Evolutionary conservation across 2,329 filamentous ascomycete species (phyloP).

Genomic region (Botrytis medusae): DNA sequence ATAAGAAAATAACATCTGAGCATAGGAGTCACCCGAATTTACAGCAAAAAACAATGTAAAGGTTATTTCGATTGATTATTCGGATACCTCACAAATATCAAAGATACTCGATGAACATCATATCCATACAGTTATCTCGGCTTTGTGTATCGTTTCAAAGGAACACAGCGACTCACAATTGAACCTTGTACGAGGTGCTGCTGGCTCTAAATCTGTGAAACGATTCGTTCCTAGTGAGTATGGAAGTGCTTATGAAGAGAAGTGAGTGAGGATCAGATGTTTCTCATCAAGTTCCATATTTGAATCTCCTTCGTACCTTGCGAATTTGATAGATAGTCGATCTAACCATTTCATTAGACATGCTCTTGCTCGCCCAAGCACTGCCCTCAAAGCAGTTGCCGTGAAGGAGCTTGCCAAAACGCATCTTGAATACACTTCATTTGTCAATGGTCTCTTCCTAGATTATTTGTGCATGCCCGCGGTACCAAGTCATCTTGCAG

Average conservation of each 20-base stretch:
- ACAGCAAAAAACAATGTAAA: constrained; percentile 2
- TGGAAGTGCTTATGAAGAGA: constrained; percentile 42
- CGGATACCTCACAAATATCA: not conserved
- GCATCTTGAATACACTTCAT: constrained; percentile 31
- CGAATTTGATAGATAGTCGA: not conserved
- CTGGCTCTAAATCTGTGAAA: constrained; percentile 36
- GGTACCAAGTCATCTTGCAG: constrained; percentile 30
- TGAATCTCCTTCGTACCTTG: not conserved
- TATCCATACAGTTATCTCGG: constrained; percentile 40
- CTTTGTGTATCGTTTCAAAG: constrained; percentile 41
- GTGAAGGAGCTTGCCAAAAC: constrained; percentile 22
- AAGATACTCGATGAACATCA: constrained; percentile 25
- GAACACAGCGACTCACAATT: constrained; percentile 39
- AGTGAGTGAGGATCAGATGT: constrained; percentile 9
- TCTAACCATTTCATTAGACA: constrained; percentile 5
- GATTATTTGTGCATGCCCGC: constrained; percentile 30
- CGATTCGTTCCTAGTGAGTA: constrained; percentile 44
- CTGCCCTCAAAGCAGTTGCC: constrained; percentile 14
- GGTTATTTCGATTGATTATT: constrained; percentile 4
- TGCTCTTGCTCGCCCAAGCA: not conserved
- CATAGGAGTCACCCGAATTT: not conserved
- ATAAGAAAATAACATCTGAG: not conserved
- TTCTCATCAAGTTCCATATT: not conserved
- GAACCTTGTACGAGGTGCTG: constrained; percentile 40
- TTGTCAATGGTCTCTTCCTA: constrained; percentile 31